Base-by-base conservation (phyloP, 306 rosid species). In the Astragalus glycyphyllos region DNA sequence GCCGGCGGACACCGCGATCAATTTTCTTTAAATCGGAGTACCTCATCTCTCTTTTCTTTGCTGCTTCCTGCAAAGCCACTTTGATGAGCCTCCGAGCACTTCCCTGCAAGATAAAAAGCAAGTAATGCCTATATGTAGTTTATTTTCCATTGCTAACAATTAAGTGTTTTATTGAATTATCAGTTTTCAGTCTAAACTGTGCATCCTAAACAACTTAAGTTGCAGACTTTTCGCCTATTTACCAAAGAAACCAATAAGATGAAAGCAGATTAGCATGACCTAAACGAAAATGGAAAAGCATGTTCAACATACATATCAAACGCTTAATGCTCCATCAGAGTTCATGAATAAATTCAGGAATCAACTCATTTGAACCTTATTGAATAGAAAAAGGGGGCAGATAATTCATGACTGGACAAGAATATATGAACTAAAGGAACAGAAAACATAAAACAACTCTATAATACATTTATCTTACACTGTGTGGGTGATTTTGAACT, bases 1-100 rank as follows among this genome's bases (percentile, higher is more conserved):
- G 96, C 49, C 97, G 88, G 58, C 97, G 97, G 14, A 91, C 89
- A 23, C 97, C 97, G 0, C 97, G 89, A 23, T 91, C 96, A 23
- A 91, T 91, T 69, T 91, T 87, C 86, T 81, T 91, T 84, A 91
- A 73, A 72, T 91, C 97, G 1, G 97, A 87, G 81, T 91, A 91
- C 65, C 97, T 87, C 97, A 91, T 91, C 85, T 91, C 97, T 76
- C 97, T 79, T 71, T 91, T 89, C 75, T 89, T 91, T 5, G 97
- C 97, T n/a, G 97, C 97, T 79, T 85, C 97, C 72, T 72, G 90
- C 75, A 89, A 76, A 54, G 97, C 93, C 37, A 79, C 75, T 85
- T 85, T 89, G 76, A 91, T 88, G 59, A 91, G 87, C 78, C 87
- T 87, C 80, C 90, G 80, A 31, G 97, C 97, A 68, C 86, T 89